Base-by-base conservation (phyloP, 345 rosid genomes). In the Eutrema yunnanense region DNA sequence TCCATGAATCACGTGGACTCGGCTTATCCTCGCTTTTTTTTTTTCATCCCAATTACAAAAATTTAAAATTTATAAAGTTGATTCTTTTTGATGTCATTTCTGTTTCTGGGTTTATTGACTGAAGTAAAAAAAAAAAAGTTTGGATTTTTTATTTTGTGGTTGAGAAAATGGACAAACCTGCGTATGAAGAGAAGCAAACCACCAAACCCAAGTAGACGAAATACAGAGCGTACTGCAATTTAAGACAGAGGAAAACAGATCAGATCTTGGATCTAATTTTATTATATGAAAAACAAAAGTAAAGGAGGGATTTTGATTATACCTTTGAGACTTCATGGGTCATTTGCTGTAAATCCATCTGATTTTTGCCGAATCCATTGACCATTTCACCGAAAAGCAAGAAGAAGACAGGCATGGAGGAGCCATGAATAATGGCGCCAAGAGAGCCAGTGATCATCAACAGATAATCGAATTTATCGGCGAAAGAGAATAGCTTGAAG, bases 341-440 rank as follows among this genome's bases (percentile, higher is more conserved):
- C 99, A 95, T 90, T 68, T 87, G 90, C 49, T 78, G 71, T 75
- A 95, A 84, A 85, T 95, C 94, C 77, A 87, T 79, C 74, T 95
- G 99, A 82, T 95, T 95, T 81, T 92, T 85, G 41, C 99, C 99
- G 72, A 95, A 95, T 9, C 99, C 99, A 76, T 95, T 95, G 54
- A 95, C 96, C 99, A 95, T 95, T 84, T 95, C 85, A 52, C 99
- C 99, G 67, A 95, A 95, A 1, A 95, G 84, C 54, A 95, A 82
- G 86, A 95, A 95, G 79, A 95, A 95, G 69, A 92, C 89, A 60
- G 98, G 99, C 99, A 92, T 92, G 27, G 99, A 85, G 42, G 99
- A 90, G 69, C 99, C 99, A 67, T 95, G 99, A 64, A 95, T 62
- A 19, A 95, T 80, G 70, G 99, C 98, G 42, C 99, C 99, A 4